Percentiles rank a stretch among this genome's conserved stretches.
phyloP scores from a whole-genome alignment of 2,329 filamentous ascomycete species.

The Cladorrhinum sp. region DNA sequence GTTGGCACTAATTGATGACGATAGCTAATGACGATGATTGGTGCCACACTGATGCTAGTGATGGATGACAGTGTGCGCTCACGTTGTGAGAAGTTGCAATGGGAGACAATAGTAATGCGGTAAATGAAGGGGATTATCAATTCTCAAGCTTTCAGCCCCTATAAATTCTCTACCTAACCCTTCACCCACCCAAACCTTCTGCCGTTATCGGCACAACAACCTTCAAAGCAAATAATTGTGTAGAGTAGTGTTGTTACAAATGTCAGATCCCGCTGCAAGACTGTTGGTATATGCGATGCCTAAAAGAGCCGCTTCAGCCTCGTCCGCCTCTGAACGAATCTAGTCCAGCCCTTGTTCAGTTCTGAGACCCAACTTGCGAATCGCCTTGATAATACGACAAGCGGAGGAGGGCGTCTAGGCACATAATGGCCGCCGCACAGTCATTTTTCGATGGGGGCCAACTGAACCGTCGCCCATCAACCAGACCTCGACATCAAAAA shows the following conservation, averaged over 20 bases:
- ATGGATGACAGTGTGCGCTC: no score
- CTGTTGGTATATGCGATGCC: background rate
- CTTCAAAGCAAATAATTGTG: background rate
- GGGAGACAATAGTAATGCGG: background rate
- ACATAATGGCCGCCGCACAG: background rate
- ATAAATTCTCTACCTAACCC: background rate
- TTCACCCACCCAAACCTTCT: background rate
- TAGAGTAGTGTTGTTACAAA: constrained; percentile 22
- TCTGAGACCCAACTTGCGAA: background rate
- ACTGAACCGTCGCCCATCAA: background rate
- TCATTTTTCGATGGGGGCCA: background rate
- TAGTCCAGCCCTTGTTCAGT: background rate
- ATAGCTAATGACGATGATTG: no score
- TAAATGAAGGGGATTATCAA: background rate
- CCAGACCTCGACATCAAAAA: constrained; percentile 7
- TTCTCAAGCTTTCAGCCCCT: background rate
- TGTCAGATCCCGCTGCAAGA: constrained; percentile 9
- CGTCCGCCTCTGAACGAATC: background rate
- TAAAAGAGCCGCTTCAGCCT: background rate
- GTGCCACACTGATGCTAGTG: no score
- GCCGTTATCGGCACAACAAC: background rate
- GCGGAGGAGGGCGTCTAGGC: background rate
- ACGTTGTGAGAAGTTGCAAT: no score
- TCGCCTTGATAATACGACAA: background rate
- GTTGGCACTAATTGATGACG: no score